Evolutionary conservation across 2,329 filamentous ascomycete genomes (phyloP), one percentile per base, ranked within the genome.

Genomic region (Penicillium nordicum): DNA sequence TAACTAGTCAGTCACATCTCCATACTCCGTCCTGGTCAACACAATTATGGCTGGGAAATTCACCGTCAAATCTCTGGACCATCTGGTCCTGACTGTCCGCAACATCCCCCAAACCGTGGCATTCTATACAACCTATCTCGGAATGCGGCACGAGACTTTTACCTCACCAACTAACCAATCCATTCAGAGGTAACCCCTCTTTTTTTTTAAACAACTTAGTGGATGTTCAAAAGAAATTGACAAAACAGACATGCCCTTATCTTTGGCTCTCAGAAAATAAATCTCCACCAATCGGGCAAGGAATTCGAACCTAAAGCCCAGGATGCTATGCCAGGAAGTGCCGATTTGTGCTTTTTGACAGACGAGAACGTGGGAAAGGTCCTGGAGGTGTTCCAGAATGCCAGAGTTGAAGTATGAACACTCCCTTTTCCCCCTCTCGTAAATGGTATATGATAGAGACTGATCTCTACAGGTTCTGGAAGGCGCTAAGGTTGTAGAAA

Each of bases 241-340:
- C 44, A 65, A 64, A 12, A 67, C 64, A 78, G 84, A 12, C 78
- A 82, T 56, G 82, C 83, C 0, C 74, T 87, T 16, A 70, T 76
- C 5, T 87, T 86, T 61, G 84, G 83, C 34, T 65, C 61, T 1
- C 82, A 84, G 58, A 87, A 87, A 69, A 82, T 87, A 55, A 87
- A 87, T 57, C 76, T 87, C 2, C 84, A 87, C 63, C 75, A 83
- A 60, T 72, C 74, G 11, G 83, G 83, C 7, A 78, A 76, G 14
- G 83, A 86, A 57, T 86, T 85, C 60, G 81, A 84, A 57, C 84
- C 84, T 3, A 85, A 85, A 64, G 84, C 84, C 0, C 65, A 66
- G 4, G 75, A 70, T 11, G 82, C 82, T 0, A 73, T 80, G 51
- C 80, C 82, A 0, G 84, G 84, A 0, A 84, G 80, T 11, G 83